Conservation (phyloP, 257 asterid species). For the Oldenlandia corymbosa region DNA sequence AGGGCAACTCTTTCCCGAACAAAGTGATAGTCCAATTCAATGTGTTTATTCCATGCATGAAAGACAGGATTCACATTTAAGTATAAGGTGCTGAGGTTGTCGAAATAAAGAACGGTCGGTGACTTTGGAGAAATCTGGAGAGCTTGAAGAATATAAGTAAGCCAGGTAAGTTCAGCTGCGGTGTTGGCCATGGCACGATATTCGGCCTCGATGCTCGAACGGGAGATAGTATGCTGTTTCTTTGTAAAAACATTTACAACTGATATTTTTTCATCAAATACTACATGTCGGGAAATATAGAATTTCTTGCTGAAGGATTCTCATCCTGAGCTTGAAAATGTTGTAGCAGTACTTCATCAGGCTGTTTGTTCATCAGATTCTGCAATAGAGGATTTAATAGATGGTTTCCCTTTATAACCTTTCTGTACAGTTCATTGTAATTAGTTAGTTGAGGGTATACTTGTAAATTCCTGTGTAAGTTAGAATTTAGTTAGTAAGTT, state of each 20-base stretch:
- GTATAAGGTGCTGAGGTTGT: constrained; percentile 9
- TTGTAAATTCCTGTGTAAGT: too few species aligned
- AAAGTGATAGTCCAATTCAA: background rate
- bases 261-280: too few species aligned
- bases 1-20: background rate
- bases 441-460: too few species aligned
- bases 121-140: too few species aligned
- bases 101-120: background rate
- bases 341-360: too few species aligned
- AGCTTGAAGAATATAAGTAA: background rate
- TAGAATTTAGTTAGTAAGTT: too few species aligned
- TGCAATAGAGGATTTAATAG: too few species aligned
- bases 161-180: background rate
- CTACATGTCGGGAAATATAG: background rate
- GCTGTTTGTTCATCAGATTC: too few species aligned
- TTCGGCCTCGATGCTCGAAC: background rate
- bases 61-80: background rate
- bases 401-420: too few species aligned
- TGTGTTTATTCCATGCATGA: background rate
- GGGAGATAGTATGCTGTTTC: background rate
- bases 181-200: background rate
- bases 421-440: too few species aligned
- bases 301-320: background rate
- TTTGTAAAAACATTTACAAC: background rate
- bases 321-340: too few species aligned